A percentile compares a stretch with the other conserved stretches of the same genome.
Evolutionary conservation across 176 grass and related monocot species (phyloP).

Genomic region (Hyparrhenia diplandra): DNA sequence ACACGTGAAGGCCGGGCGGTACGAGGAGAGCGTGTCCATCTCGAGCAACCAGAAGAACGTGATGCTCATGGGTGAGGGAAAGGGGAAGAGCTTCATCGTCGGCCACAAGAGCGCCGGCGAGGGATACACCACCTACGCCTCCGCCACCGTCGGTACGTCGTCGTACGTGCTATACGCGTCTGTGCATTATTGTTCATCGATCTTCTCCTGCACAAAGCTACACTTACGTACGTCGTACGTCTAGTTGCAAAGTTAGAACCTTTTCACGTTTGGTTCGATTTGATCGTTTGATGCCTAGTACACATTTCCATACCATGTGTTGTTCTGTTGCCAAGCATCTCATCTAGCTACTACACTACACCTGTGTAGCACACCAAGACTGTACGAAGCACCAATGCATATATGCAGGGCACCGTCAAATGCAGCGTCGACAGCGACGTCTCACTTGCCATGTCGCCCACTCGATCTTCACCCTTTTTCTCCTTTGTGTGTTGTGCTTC

Average conservation of each 20-base stretch:
- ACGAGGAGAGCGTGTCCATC: conserved; percentile 61
- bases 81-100: conserved; percentile 70
- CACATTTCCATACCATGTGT: no score
- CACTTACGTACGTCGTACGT: no score
- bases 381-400: no score
- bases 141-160: conserved; percentile 73
- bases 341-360: no score
- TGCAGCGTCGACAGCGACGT: conserved; percentile 1
- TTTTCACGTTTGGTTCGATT: no score
- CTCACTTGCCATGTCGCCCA: not conserved
- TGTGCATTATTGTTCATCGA: no score
- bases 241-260: no score
- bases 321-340: no score
- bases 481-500: not conserved
- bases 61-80: conserved; percentile 82
- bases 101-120: conserved; percentile 43
- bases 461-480: not conserved
- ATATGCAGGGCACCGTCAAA: conserved; percentile 1
- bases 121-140: conserved; percentile 58
- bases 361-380: no score
- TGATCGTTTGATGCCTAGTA: no score
- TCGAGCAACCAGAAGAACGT: conserved; percentile 56
- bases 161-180: conserved; percentile 11
- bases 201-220: no score
- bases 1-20: conserved; percentile 71